Base-by-base conservation (phyloP, 2,329 filamentous ascomycete species). In the Fusarium sp. region DNA sequence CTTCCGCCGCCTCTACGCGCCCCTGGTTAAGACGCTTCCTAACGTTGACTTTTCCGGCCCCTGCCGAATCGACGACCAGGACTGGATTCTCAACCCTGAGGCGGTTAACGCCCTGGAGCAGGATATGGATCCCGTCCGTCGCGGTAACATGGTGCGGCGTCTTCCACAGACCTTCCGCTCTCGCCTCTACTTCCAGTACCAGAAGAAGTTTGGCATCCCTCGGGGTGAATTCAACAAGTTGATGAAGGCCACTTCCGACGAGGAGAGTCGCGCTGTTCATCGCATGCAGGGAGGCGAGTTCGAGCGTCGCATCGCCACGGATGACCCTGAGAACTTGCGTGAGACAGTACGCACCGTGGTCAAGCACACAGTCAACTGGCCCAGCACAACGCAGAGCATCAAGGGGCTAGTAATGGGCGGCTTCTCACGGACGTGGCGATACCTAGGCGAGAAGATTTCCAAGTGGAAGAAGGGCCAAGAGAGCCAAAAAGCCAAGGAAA, bases 141-240 rank as follows among this genome's bases (percentile, higher is more conserved):
- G 97, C 67, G 95, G 94, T 20, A 99, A 99, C 83, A 99, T 99
- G 94, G 96, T 99, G 11, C 92, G 97, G 6, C 92, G 97, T 14
- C 86, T 99, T 13, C 97, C 97, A 5, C 93, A 93, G 78, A 88
- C 92, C 7, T 98, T 99, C 88, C 91, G 97, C 41, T 91, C 93
- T 64, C 95, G 95, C 68, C 86, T 99, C 0, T 99, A 99, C 85
- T 98, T 98, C 83, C 92, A 95, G 79, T 99, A 98, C 82, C 95
- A 98, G 82, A 92, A 93, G 81, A 96, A 97, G 79, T 97, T 95
- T 79, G 89, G 90, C 65, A 97, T 99, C 50, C 95, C 96, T 0
- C 91, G 92, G 18, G 89, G 90, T 6, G 95, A 98, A 65, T 99
- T 98, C 82, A 87, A 94, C 78, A 89, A 91, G 78, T 95, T 98